Evolutionary conservation across 257 asterid genomes (phyloP).

Genomic region (Plantago ovata): DNA sequence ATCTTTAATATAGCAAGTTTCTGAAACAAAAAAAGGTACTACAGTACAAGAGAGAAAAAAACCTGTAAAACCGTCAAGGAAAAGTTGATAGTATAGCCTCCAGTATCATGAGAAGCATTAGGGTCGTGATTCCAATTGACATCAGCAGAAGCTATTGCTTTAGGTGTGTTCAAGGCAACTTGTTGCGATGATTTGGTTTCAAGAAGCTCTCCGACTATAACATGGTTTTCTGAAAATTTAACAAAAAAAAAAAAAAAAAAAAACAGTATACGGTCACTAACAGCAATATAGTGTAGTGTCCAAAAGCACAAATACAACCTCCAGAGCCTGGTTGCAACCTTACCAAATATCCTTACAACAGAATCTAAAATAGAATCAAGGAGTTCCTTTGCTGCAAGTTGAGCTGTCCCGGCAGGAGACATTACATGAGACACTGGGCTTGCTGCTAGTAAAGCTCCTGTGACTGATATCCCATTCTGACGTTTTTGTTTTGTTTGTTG

Average conservation of each 20-base stretch:
- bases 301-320: conserved; percentile 10
- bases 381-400: conserved; percentile 79
- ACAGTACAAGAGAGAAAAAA: conserved; percentile 22
- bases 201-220: conserved; percentile 93
- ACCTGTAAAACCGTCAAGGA: conserved; percentile 95
- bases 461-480: conserved; percentile 64
- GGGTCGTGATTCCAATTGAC: conserved; percentile 78
- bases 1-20: conserved; percentile 10
- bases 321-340: conserved; percentile 26
- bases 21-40: conserved; percentile 9
- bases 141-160: conserved; percentile 62
- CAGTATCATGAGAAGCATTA: conserved; percentile 77
- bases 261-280: background rate
- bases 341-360: conserved; percentile 81
- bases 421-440: conserved; percentile 92
- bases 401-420: conserved; percentile 95
- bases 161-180: conserved; percentile 83
- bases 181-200: conserved; percentile 91
- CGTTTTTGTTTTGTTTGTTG: conserved; percentile 61
- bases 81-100: conserved; percentile 90
- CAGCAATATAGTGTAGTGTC: background rate
- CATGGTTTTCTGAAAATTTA: conserved; percentile 81
- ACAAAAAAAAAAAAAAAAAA: conserved; percentile 17
- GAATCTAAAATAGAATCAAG: conserved; percentile 83
- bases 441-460: conserved; percentile 64